Conservation (phyloP, 108 stramenopile species). For the Epithemia pelagica region DNA sequence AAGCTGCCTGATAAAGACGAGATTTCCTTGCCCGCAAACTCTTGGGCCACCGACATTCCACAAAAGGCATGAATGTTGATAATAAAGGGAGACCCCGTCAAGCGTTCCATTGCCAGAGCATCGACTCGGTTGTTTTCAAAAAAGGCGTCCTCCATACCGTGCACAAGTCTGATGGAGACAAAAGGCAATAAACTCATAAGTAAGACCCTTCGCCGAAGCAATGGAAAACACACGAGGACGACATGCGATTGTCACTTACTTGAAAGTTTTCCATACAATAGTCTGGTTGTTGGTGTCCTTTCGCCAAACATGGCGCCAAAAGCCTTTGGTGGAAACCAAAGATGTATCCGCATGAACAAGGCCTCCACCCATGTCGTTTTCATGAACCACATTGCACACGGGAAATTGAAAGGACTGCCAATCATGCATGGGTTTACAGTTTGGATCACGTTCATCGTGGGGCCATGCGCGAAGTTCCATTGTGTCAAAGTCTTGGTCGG, state of each 20-base stretch:
- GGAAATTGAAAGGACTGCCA: constrained; percentile 53
- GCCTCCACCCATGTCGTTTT: constrained; percentile 11
- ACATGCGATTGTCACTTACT: neutral
- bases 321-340: constrained; percentile 29
- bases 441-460: neutral
- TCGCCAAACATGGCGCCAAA: constrained; percentile 47
- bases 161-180: constrained; percentile 1
- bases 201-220: too few relatives aligned
- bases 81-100: constrained; percentile 44
- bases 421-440: constrained; percentile 47
- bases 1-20: constrained; percentile 5
- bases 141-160: constrained; percentile 46
- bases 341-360: neutral
- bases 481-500: neutral
- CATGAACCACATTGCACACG: constrained; percentile 68
- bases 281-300: constrained; percentile 3
- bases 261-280: constrained; percentile 2
- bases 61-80: constrained; percentile 58
- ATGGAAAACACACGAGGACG: too few relatives aligned
- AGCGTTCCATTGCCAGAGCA: constrained; percentile 59
- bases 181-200: neutral
- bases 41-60: constrained; percentile 54
- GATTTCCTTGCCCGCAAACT: constrained; percentile 27
- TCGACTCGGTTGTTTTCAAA: constrained; percentile 53
- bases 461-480: neutral